Conservation (phyloP, 805 yeast species). For the Clavispora carvajalis region DNA sequence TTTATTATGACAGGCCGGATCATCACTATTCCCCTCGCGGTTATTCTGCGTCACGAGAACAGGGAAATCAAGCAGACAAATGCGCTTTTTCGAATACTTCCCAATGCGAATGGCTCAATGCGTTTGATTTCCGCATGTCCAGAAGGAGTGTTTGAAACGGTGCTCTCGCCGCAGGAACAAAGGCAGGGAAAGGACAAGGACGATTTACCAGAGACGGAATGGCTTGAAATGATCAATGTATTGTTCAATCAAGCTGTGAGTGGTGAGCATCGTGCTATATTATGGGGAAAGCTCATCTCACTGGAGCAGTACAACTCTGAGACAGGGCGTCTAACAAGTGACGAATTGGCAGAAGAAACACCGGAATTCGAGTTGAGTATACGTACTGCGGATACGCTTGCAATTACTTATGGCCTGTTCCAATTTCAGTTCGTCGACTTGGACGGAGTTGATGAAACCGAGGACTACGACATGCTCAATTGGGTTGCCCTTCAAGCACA, state of each 20-base stretch:
- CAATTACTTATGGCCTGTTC: conserved; percentile 10
- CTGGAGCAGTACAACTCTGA: conserved; percentile 19
- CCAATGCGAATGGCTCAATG: background rate
- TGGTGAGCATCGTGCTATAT: background rate
- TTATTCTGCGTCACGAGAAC: conserved; percentile 3
- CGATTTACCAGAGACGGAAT: conserved; percentile 11
- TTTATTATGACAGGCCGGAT: background rate
- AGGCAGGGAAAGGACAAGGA: conserved; percentile 5
- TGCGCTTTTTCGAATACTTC: conserved; percentile 7
- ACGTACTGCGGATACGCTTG: conserved; percentile 7
- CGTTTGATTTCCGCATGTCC: conserved; percentile 13
- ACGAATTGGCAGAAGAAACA: conserved; percentile 10
- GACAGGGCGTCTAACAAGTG: conserved; percentile 21
- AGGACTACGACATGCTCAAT: conserved; percentile 11
- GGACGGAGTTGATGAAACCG: conserved; percentile 6
- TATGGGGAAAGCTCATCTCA: conserved; percentile 20
- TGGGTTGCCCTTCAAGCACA: conserved; percentile 10
- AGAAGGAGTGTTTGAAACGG: conserved; percentile 13
- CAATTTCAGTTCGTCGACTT: conserved; percentile 1
- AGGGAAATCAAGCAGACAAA: conserved; percentile 5
- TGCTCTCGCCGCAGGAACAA: conserved; percentile 4
- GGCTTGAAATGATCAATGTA: conserved; percentile 14
- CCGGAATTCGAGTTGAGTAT: conserved; percentile 11
- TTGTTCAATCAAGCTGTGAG: conserved; percentile 12
- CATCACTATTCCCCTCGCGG: conserved; percentile 6